Evolutionary conservation across 805 yeast species (phyloP), one percentile per base, ranked within the genome.

Genomic region (Cyberlindnera meyerae): DNA sequence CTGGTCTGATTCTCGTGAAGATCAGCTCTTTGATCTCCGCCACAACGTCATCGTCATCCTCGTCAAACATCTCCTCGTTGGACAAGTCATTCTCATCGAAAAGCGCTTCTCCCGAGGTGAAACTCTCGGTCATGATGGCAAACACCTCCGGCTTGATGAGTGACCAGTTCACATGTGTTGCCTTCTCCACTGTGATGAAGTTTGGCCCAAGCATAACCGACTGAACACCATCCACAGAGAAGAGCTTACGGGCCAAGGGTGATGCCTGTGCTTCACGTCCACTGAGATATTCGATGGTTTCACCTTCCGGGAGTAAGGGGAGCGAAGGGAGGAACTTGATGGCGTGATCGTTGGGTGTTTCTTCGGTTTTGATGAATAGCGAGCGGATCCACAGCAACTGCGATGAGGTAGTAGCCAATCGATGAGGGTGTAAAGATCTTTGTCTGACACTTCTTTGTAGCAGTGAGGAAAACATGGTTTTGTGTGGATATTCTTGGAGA

Each of bases 341-440:
- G 0, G 96, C 96, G 48, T 84, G 79, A 36, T 79, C 89, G 55
- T 87, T 87, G 2, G 96, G 96, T 0, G 96, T 87, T 21, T 79
- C 76, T 24, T 82, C 79, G 0, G 96, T 87, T 56, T 85, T 94
- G 29, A 87, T 87, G 58, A 79, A 82, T 22, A 82, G 39, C 0
- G 55, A 25, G 18, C 44, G 44, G 14, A 36, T 18, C 44, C 44
- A 40, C 25, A 34, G 42, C 11, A 36, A 18, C 24, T 25, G 32
- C 4, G 32, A 14, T 64, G 44, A 13, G 14, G 18, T 24, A n/a
- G n/a, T n/a, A 26, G 22, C 22, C 22, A 15, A n/a, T 7, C 13
- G 25, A 8, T 20, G 32, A 25, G 29, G 16, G 12, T 18, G 27
- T 6, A 18, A 13, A 4, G 31, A 14, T 20, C 25, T 18, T 18